A percentile compares a stretch with the other conserved stretches of the same genome.
phyloP scores from a whole-genome alignment of 768 basidiomycete species.

The Coprinellus aureogranulatus region DNA sequence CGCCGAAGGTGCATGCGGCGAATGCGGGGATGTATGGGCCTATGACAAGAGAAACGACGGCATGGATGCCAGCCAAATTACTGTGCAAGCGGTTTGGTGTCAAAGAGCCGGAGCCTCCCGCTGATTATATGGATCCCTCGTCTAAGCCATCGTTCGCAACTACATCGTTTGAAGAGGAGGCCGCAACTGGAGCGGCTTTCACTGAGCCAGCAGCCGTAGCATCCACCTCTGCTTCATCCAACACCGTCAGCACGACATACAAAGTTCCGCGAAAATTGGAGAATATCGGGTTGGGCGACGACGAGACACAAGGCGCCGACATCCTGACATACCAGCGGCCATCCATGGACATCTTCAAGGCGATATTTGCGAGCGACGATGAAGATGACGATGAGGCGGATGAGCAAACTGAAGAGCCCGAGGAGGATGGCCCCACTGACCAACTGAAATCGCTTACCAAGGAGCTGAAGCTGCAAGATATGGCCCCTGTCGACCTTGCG shows the following conservation, averaged over 20 bases:
- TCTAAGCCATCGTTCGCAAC: slow-evolving; percentile 13
- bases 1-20: slow-evolving; percentile 80
- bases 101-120: slow-evolving; percentile 74
- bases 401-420: slow-evolving; percentile 21
- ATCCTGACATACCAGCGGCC: slow-evolving; percentile 87
- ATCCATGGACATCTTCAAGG: slow-evolving; percentile 91
- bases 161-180: slow-evolving; percentile 16
- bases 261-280: slow-evolving; percentile 56
- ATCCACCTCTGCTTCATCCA: not conserved
- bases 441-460: slow-evolving; percentile 21
- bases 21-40: slow-evolving; percentile 86
- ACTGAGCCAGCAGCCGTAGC: not conserved
- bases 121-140: slow-evolving; percentile 24
- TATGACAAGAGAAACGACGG: slow-evolving; percentile 70
- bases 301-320: slow-evolving; percentile 84
- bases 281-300: slow-evolving; percentile 89
- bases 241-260: slow-evolving; percentile 2
- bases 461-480: slow-evolving; percentile 17
- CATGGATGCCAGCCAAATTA: slow-evolving; percentile 81
- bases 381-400: slow-evolving; percentile 67
- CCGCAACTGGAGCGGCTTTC: slow-evolving; percentile 5
- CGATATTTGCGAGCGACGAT: slow-evolving; percentile 94
- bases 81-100: slow-evolving; percentile 94
- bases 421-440: slow-evolving; percentile 13
- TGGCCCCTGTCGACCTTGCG: slow-evolving; percentile 47